These are phyloP conservation scores for Dendrocalamus sinicus DNA, from an alignment of 176 grass and related monocot genomes.

Conservation along the genomic window DNA sequence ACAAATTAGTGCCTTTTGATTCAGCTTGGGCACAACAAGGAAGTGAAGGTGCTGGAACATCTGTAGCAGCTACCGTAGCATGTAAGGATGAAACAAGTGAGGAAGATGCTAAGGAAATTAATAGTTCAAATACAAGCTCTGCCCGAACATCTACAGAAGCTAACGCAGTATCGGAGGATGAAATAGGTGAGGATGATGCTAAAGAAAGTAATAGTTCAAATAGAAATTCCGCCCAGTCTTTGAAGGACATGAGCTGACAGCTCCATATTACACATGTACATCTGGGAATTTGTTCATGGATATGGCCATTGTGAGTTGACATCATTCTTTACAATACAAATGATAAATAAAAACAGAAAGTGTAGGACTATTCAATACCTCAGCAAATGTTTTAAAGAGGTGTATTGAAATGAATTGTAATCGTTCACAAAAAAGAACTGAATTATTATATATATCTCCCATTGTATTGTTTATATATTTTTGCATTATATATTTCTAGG, in stretches of 20 bases:
- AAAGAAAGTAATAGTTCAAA: constrained; percentile 23
- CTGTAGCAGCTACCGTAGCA: constrained; percentile 12
- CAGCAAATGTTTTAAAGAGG: neutral
- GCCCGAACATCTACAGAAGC: too few relatives aligned
- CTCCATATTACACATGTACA: neutral
- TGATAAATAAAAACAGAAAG: constrained; percentile 6
- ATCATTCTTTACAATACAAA: constrained; percentile 29
- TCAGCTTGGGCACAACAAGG: constrained; percentile 25
- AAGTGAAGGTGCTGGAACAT: constrained; percentile 49
- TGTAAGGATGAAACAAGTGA: constrained; percentile 39
- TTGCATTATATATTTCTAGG: neutral
- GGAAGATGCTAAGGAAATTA: constrained; percentile 26
- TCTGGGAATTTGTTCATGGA: constrained; percentile 10
- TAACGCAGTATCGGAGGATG: too few relatives aligned
- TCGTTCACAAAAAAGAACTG: too few relatives aligned
- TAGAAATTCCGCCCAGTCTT: neutral
- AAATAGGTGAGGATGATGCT: neutral
- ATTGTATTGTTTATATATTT: neutral
- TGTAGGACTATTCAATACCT: neutral
- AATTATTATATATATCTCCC: neutral
- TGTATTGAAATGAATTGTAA: neutral
- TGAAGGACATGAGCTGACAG: constrained; percentile 24
- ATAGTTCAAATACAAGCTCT: constrained; percentile 36
- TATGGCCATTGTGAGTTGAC: constrained; percentile 28
- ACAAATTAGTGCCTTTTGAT: constrained; percentile 27